Evolutionary conservation across 345 rosid genomes (phyloP).

Genomic region (Diplotaxis tenuifolia): DNA sequence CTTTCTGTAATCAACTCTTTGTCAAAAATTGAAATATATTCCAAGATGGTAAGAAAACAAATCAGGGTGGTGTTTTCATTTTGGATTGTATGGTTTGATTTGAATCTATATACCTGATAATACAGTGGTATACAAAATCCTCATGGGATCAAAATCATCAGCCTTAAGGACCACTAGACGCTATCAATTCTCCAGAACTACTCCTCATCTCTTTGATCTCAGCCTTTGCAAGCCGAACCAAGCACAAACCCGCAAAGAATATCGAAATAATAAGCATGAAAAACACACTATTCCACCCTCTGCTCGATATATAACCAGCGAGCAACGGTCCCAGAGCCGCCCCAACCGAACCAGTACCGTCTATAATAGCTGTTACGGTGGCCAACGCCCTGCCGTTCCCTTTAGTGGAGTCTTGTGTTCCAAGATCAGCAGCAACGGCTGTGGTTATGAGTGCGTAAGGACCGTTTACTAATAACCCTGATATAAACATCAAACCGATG

Average conservation of each 20-base stretch:
- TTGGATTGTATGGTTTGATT: not conserved
- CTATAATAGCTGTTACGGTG: slow-evolving; percentile 86
- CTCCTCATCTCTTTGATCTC: slow-evolving; percentile 48
- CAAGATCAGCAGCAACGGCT: slow-evolving; percentile 95
- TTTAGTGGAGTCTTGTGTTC: slow-evolving; percentile 67
- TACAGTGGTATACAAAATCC: slow-evolving; percentile 24
- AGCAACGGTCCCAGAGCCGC: slow-evolving; percentile 87
- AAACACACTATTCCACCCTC: slow-evolving; percentile 88
- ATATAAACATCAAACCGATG: slow-evolving; percentile 65
- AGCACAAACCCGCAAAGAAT: slow-evolving; percentile 53
- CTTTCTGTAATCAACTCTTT: not conserved
- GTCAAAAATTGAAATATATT: not conserved
- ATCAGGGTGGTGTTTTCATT: not conserved
- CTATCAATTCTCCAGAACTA: slow-evolving; percentile 3
- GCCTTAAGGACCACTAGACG: not conserved
- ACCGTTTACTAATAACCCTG: slow-evolving; percentile 79
- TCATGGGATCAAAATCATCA: slow-evolving; percentile 34
- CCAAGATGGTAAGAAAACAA: not conserved
- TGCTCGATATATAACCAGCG: slow-evolving; percentile 79
- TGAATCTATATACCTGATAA: slow-evolving; percentile 10
- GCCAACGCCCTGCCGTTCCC: slow-evolving; percentile 89
- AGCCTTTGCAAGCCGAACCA: slow-evolving; percentile 54
- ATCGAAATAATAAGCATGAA: slow-evolving; percentile 64
- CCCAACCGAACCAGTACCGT: slow-evolving; percentile 94
- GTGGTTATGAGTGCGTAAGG: slow-evolving; percentile 88